A percentile compares a stretch with the other conserved stretches of the same genome.
Conservation (phyloP, 2,329 filamentous ascomycete genomes). For the Penicillium crustosum region DNA sequence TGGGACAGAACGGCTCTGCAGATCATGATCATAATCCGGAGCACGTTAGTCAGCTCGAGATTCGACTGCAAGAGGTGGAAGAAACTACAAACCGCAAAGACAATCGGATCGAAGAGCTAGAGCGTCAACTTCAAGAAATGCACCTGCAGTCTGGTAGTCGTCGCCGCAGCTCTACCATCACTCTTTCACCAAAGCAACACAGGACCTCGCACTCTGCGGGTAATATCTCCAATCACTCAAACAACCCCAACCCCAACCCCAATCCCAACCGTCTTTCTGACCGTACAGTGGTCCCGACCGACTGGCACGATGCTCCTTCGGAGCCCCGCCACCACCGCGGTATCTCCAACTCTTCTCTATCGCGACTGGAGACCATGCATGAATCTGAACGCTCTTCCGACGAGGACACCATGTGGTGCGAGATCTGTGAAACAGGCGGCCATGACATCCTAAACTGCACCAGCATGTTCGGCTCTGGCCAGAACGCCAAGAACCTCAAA, state of each 20-base stretch:
- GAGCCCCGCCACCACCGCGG: constrained; percentile 30
- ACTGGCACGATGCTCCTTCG: constrained; percentile 40
- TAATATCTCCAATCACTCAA: constrained; percentile 26
- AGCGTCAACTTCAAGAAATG: constrained; percentile 66
- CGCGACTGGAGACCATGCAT: constrained; percentile 42
- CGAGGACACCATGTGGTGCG: constrained; percentile 80
- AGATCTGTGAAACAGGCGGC: constrained; percentile 88
- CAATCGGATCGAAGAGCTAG: constrained; percentile 76
- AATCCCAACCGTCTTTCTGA: constrained; percentile 37
- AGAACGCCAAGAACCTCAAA: constrained; percentile 18
- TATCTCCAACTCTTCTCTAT: constrained; percentile 29
- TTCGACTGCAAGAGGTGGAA: constrained; percentile 76
- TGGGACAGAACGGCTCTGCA: constrained; percentile 31
- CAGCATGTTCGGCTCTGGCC: constrained; percentile 69
- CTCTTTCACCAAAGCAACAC: constrained; percentile 35
- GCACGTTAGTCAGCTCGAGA: constrained; percentile 67
- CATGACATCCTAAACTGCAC: constrained; percentile 95
- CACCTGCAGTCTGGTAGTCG: constrained; percentile 29
- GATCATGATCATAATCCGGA: constrained; percentile 51
- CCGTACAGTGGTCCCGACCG: constrained; percentile 43
- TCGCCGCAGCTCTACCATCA: constrained; percentile 40
- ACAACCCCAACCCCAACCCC: constrained; percentile 35
- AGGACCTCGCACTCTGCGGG: constrained; percentile 31
- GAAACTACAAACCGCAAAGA: constrained; percentile 70
- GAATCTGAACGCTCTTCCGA: constrained; percentile 59